Evolutionary conservation across 495 filamentous ascomycete genomes (phyloP).

Genomic region (Penicillium angulare): DNA sequence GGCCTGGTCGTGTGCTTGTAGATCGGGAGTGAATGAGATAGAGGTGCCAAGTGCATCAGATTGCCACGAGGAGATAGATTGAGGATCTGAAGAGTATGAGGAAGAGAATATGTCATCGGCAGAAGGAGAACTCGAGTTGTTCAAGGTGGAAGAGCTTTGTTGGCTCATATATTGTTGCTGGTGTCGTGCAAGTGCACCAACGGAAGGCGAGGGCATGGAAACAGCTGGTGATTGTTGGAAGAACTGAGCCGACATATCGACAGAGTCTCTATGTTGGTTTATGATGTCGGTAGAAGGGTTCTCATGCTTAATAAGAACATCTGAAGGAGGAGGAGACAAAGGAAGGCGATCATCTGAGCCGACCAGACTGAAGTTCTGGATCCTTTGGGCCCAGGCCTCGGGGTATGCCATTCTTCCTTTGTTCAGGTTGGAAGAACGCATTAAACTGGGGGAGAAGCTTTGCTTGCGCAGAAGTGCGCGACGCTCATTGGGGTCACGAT

Average conservation of each 20-base stretch:
- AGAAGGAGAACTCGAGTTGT: constrained; percentile 41
- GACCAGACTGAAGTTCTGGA: constrained; percentile 41
- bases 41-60: constrained; percentile 40
- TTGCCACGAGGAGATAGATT: constrained; percentile 47
- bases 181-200: constrained; percentile 28
- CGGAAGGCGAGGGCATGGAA: constrained; percentile 39
- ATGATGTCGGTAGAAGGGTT: constrained; percentile 29
- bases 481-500: constrained; percentile 42
- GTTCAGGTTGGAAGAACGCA: constrained; percentile 37
- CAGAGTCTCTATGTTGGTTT: constrained; percentile 23
- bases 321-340: constrained; percentile 45
- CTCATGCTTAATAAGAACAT: constrained; percentile 43
- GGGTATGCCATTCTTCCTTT: constrained; percentile 46
- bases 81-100: constrained; percentile 44
- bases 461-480: constrained; percentile 40
- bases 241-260: constrained; percentile 38
- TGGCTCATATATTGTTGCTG: constrained; percentile 40
- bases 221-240: constrained; percentile 39
- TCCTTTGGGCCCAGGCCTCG: constrained; percentile 40
- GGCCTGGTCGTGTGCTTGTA: constrained; percentile 38
- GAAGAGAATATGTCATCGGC: constrained; percentile 46
- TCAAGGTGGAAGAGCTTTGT: constrained; percentile 30
- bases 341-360: constrained; percentile 41
- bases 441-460: constrained; percentile 43
- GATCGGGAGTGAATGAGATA: constrained; percentile 41